These are phyloP conservation scores for Hamamelis virginiana DNA, from an alignment of 164 flowering plant species.

Conservation along the genomic window DNA sequence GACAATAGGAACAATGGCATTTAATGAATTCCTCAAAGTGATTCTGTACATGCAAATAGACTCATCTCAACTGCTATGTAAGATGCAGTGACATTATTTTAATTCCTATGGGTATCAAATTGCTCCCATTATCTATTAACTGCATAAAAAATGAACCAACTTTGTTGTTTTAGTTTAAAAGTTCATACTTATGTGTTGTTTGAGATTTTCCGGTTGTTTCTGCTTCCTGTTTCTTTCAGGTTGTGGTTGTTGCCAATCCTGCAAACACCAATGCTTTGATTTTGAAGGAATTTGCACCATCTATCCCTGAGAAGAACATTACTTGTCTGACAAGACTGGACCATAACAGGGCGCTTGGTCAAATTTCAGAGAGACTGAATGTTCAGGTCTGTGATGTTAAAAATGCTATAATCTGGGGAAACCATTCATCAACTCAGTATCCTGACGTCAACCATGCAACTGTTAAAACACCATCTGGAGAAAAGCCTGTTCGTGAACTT, in stretches of 20 bases:
- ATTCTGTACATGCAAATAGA: too few relatives aligned
- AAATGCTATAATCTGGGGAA: conserved; percentile 97
- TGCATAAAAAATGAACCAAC: too few relatives aligned
- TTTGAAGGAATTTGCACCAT: conserved; percentile 94
- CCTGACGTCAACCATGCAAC: conserved; percentile 90
- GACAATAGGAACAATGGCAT: too few relatives aligned
- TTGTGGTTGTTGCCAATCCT: conserved; percentile 97
- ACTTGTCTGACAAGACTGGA: conserved; percentile 91
- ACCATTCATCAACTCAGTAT: conserved; percentile 94
- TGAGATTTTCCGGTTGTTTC: neutral
- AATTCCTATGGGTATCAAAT: too few relatives aligned
- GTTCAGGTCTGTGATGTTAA: conserved; percentile 92
- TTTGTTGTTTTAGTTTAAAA: too few relatives aligned
- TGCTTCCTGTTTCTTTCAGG: conserved; percentile 43
- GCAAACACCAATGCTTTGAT: conserved; percentile 99
- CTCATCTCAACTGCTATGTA: too few relatives aligned
- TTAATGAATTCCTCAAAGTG: too few relatives aligned
- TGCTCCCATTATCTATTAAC: too few relatives aligned
- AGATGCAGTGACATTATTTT: too few relatives aligned
- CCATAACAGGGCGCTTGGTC: conserved; percentile 98
- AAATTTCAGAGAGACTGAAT: conserved; percentile 86
- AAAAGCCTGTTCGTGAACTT: conserved; percentile 82
- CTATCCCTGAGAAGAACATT: conserved; percentile 82
- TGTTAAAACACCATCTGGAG: conserved; percentile 75
- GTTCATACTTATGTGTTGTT: neutral